Evolutionary conservation across 169 alveolate genomes (phyloP).

Genomic region (Haemoproteus tartakovskyi): DNA sequence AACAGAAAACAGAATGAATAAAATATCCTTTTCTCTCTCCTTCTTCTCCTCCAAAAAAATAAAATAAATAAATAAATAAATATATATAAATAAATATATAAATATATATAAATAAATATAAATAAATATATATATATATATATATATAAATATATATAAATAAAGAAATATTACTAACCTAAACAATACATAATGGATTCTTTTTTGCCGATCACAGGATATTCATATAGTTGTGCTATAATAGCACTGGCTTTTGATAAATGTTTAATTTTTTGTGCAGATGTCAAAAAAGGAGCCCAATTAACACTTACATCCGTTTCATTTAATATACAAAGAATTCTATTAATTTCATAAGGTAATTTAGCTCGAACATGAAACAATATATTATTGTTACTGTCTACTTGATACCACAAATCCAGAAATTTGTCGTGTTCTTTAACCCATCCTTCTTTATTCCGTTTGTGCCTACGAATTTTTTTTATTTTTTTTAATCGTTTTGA

Average conservation of each 20-base stretch:
- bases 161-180: conserved; percentile 25
- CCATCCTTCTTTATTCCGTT: conserved; percentile 69
- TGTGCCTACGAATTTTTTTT: conserved; percentile 54
- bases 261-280: conserved; percentile 54
- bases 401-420: conserved; percentile 70
- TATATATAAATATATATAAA: not conserved
- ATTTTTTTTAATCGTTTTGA: conserved; percentile 61
- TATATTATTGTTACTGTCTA: conserved; percentile 68
- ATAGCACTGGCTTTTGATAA: conserved; percentile 68
- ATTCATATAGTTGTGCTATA: conserved; percentile 70
- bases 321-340: conserved; percentile 64
- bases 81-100: too few species aligned
- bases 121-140: not conserved
- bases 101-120: not conserved
- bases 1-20: too few species aligned
- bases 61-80: too few species aligned
- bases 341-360: conserved; percentile 65
- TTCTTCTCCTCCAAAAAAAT: too few species aligned
- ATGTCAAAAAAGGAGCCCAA: conserved; percentile 75
- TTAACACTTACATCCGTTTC: conserved; percentile 71
- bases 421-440: conserved; percentile 58
- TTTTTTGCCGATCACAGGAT: conserved; percentile 72
- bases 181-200: conserved; percentile 69
- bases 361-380: conserved; percentile 72
- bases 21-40: too few species aligned